These are phyloP conservation scores for Fusarium praegraminearum DNA, from an alignment of 2,329 filamentous ascomycete genomes.

Conservation along the genomic window DNA sequence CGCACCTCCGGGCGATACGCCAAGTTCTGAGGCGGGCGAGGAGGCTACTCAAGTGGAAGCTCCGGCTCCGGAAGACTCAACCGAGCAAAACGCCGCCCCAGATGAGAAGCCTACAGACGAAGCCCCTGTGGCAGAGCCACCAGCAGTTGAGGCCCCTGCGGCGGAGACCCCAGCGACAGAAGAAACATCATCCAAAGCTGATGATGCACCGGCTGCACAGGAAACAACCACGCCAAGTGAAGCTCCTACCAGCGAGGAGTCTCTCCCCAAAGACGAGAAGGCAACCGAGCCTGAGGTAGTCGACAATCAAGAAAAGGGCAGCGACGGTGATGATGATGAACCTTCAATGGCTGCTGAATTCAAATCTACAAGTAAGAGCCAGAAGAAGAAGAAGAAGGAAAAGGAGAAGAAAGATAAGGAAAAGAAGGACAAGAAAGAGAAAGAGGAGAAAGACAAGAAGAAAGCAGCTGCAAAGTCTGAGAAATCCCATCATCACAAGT, in stretches of 20 bases:
- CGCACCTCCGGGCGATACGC: constrained; percentile 7
- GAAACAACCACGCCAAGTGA: constrained; percentile 9
- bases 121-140: not conserved
- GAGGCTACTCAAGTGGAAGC: constrained; percentile 13
- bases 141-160: constrained; percentile 7
- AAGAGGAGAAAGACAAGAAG: constrained; percentile 30
- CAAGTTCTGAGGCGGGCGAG: constrained; percentile 15
- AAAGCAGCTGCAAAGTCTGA: constrained; percentile 36
- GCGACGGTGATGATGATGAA: constrained; percentile 28
- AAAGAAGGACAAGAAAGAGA: constrained; percentile 37
- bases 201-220: constrained; percentile 1
- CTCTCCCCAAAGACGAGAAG: constrained; percentile 1
- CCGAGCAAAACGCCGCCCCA: constrained; percentile 13
- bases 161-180: constrained; percentile 6
- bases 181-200: constrained; percentile 1
- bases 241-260: constrained; percentile 8
- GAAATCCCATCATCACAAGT: constrained; percentile 38
- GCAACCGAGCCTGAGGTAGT: constrained; percentile 3
- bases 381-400: constrained; percentile 48
- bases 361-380: constrained; percentile 40
- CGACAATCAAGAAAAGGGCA: constrained; percentile 14
- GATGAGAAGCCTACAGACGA: constrained; percentile 4
- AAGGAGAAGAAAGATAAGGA: constrained; percentile 66
- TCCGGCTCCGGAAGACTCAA: constrained; percentile 4
- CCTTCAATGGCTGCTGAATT: constrained; percentile 9